phyloP scores from a whole-genome alignment of 2,329 filamentous ascomycete species.

The Berkeleyomyces basicola region DNA sequence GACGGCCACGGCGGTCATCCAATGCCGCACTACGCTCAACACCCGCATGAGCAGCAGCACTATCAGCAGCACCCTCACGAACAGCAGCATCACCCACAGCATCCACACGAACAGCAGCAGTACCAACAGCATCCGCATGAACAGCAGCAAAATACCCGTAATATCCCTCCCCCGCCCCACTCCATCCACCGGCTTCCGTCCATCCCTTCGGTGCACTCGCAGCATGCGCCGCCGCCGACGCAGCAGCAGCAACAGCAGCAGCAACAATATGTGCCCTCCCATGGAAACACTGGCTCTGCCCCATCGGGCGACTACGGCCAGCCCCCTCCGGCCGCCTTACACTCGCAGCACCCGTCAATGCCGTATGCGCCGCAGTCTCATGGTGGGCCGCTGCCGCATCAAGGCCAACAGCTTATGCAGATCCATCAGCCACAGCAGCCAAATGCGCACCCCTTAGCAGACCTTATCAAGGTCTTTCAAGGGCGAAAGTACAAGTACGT shows the following conservation, averaged over 20 bases:
- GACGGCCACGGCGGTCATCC: not conserved
- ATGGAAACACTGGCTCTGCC: not conserved
- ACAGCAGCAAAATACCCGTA: slow-evolving; percentile 4
- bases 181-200: slow-evolving; percentile 1
- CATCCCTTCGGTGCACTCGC: not conserved
- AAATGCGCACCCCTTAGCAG: slow-evolving; percentile 3
- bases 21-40: not conserved
- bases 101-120: not conserved
- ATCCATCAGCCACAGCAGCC: not conserved
- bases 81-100: not conserved
- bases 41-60: not conserved
- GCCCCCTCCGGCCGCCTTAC: not conserved
- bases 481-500: slow-evolving; percentile 12
- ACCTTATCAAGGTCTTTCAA: slow-evolving; percentile 7
- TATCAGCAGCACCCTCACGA: not conserved
- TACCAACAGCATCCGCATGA: not conserved
- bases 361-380: slow-evolving; percentile 1
- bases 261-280: not conserved
- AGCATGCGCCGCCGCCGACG: not conserved
- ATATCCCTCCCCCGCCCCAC: not conserved
- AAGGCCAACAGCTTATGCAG: not conserved
- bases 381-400: not conserved
- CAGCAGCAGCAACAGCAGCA: not conserved
- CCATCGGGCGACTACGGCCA: not conserved
- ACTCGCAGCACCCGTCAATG: not conserved